phyloP scores from a whole-genome alignment of 768 basidiomycete species.

The Cystobasidium tubakii region DNA sequence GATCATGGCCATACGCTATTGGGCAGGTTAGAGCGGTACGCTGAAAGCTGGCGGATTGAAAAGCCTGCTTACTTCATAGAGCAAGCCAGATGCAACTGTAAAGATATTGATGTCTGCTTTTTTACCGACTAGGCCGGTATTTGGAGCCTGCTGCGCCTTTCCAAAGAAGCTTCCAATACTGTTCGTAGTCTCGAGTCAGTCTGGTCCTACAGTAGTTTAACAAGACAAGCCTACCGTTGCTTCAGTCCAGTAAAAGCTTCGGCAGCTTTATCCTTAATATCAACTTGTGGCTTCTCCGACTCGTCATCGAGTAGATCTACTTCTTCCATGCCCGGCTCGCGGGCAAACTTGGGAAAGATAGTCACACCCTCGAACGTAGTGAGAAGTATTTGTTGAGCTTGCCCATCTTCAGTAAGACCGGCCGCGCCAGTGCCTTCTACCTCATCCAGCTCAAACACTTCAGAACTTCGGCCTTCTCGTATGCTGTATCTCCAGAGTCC shows the following conservation, averaged over 20 bases:
- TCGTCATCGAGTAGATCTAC: conserved; percentile 66
- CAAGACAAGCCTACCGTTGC: conserved; percentile 17
- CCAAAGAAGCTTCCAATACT: conserved; percentile 34
- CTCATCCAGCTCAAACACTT: conserved; percentile 75
- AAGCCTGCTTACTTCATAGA: conserved; percentile 69
- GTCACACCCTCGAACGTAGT: conserved; percentile 87
- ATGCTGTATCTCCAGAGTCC: conserved; percentile 80
- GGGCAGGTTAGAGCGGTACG: not conserved
- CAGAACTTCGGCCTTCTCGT: conserved; percentile 68
- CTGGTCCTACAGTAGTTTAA: not conserved
- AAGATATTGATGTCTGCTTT: conserved; percentile 98
- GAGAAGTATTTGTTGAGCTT: conserved; percentile 59
- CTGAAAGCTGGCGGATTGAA: no score
- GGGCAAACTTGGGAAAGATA: conserved; percentile 69
- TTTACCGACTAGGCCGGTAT: conserved; percentile 42
- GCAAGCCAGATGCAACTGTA: conserved; percentile 90
- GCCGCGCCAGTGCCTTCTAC: conserved; percentile 58
- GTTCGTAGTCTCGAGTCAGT: not conserved
- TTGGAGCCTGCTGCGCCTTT: conserved; percentile 42
- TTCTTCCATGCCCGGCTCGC: conserved; percentile 68
- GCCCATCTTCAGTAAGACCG: not conserved
- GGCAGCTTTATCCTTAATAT: conserved; percentile 21
- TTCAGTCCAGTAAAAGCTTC: conserved; percentile 17
- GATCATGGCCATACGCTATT: conserved; percentile 88
- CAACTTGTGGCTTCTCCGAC: not conserved